These are phyloP conservation scores for Saksenaea oblongispora DNA, from an alignment of 371 early-diverging fungal species.

Conservation along the genomic window DNA sequence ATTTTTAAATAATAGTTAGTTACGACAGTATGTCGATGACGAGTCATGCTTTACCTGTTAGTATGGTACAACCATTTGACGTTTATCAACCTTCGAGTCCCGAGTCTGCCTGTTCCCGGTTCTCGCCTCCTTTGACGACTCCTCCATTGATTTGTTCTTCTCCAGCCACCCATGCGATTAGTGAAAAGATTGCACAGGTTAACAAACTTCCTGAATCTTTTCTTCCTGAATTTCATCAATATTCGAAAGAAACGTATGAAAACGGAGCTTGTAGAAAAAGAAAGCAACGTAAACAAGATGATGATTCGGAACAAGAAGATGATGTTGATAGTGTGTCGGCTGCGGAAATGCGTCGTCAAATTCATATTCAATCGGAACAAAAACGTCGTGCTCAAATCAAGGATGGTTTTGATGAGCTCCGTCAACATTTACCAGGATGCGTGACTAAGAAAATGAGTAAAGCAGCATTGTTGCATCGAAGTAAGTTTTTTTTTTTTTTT, in stretches of 20 bases:
- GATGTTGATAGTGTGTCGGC: constrained; percentile 35
- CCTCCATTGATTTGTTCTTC: constrained; percentile 19
- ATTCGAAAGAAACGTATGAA: constrained; percentile 51
- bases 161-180: constrained; percentile 22
- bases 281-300: constrained; percentile 29
- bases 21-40: background rate
- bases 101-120: constrained; percentile 31
- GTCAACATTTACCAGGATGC: constrained; percentile 56
- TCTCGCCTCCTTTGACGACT: constrained; percentile 31
- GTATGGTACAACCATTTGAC: constrained; percentile 21
- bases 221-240: constrained; percentile 52
- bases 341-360: constrained; percentile 57
- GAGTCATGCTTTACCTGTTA: constrained; percentile 9
- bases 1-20: background rate
- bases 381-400: constrained; percentile 64
- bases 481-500: constrained; percentile 26
- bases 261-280: constrained; percentile 44
- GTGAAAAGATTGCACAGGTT: constrained; percentile 48
- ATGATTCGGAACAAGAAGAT: constrained; percentile 26
- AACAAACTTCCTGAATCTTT: constrained; percentile 51
- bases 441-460: constrained; percentile 61
- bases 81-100: constrained; percentile 30
- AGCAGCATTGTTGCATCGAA: constrained; percentile 53
- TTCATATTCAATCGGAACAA: constrained; percentile 66
- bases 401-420: constrained; percentile 60